Percentiles rank a stretch among this genome's conserved stretches.
Conservation (phyloP, 2,329 filamentous ascomycete species). For the Ophiostoma sp. region DNA sequence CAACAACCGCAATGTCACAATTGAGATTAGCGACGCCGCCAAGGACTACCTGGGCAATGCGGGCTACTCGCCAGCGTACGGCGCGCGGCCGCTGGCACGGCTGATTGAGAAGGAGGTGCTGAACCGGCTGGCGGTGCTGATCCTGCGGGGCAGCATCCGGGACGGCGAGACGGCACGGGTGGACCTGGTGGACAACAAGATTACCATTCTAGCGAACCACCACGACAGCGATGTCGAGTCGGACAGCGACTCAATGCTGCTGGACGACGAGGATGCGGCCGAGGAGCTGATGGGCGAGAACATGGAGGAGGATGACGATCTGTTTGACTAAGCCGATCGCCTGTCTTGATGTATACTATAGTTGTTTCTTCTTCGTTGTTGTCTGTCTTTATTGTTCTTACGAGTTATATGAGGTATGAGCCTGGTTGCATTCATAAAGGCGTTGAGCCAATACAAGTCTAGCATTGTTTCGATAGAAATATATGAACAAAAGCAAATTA, state of each 20-base stretch:
- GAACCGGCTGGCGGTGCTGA: conserved; percentile 85
- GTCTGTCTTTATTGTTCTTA: neutral
- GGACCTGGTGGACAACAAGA: conserved; percentile 70
- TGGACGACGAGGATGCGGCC: conserved; percentile 61
- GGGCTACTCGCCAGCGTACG: conserved; percentile 93
- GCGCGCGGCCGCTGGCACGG: conserved; percentile 78
- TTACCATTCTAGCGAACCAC: conserved; percentile 81
- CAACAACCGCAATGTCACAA: conserved; percentile 80
- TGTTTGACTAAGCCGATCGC: neutral
- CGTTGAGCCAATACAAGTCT: neutral
- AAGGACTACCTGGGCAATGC: conserved; percentile 88
- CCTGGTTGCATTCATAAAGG: neutral
- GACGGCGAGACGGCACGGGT: conserved; percentile 82
- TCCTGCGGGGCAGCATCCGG: conserved; percentile 74
- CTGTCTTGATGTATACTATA: no score
- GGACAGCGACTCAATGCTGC: conserved; percentile 65
- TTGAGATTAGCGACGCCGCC: conserved; percentile 75
- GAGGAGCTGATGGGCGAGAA: conserved; percentile 60
- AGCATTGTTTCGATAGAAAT: neutral
- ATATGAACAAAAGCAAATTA: neutral
- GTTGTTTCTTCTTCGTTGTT: neutral
- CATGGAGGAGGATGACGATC: conserved; percentile 51
- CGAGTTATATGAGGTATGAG: neutral
- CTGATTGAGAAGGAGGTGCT: conserved; percentile 97
- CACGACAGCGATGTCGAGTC: conserved; percentile 44